Base-by-base conservation (phyloP, 1,284 basidiomycete genomes). In the Leccinum pachyderme region DNA sequence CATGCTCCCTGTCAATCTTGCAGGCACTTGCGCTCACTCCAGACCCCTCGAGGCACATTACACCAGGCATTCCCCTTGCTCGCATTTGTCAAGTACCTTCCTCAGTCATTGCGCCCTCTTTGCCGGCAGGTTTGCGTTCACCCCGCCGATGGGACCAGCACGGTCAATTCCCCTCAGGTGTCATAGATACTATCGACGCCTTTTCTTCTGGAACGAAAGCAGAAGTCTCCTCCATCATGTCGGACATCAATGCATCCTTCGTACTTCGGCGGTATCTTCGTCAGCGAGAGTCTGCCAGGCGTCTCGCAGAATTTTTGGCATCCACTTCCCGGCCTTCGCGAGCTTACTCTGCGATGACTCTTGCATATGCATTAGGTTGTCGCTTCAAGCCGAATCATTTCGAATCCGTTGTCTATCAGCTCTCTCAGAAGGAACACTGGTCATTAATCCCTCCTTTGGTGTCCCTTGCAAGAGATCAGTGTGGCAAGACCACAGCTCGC, bases 361-460 rank as follows among this genome's bases (percentile, higher is more conserved):
- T 86, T 27, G 77, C 82, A 0, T 74, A 80, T 57, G 59, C 70
- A 4, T 64, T 83, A 7, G 84, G 82, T 18, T 77, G 73, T 63
- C 63, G 61, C 12, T 68, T 84, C 62, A 78, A 78, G 51, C 77
- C 78, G 51, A 79, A 76, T 57, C 77, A 77, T 11, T 89, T 85
- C 80, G 85, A 89, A 64, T 63, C 73, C 28, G 73, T 84, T 41
- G 77, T 77, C 31, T 70, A 77, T 62, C 76, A 73, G 41, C 69
- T 88, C 29, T 77, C 82, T 28, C 62, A 67, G 5, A 63, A 62
- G 47, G 69, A 72, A 27, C 65, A 75, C 32, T 90, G 87, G 88
- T 58, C 67, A 39, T 64, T 72, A 9, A 71, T 90, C 4, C 72
- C 80, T 25, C 60, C 67, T 25, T 63, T 82, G 15, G 77, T 81